Evolutionary conservation across 192 early-diverging fungal species (phyloP).

Genomic region (Umbelopsis vinacea): DNA sequence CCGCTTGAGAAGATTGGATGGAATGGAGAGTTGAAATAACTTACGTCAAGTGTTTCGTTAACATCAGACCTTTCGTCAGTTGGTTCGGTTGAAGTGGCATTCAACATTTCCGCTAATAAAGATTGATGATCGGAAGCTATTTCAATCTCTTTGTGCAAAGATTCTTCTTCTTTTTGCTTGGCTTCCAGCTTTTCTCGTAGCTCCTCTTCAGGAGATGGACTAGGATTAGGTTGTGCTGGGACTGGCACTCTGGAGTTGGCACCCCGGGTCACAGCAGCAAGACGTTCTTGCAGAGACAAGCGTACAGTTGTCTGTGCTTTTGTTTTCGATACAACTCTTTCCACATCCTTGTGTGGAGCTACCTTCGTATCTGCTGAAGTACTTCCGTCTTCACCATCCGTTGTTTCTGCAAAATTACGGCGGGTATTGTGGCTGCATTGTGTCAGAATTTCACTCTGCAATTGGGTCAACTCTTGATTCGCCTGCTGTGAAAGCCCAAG

Average conservation of each 20-base stretch:
- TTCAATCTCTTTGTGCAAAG: background rate
- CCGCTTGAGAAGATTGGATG: background rate
- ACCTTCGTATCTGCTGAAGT: background rate
- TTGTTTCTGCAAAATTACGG: slow-evolving; percentile 1
- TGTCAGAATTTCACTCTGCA: slow-evolving; percentile 7
- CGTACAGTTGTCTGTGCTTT: slow-evolving; percentile 32
- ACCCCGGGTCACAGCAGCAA: slow-evolving; percentile 37
- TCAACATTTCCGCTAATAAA: slow-evolving; percentile 27
- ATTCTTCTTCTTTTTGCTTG: background rate
- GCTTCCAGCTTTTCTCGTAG: background rate
- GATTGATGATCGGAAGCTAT: slow-evolving; percentile 10
- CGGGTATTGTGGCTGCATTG: slow-evolving; percentile 14
- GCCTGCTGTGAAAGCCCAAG: background rate
- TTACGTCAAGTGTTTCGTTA: background rate
- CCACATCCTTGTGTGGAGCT: background rate
- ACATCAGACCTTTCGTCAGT: background rate
- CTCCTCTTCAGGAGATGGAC: background rate
- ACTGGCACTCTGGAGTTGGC: background rate
- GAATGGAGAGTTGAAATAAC: background rate
- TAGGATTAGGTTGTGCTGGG: background rate
- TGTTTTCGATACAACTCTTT: slow-evolving; percentile 6
- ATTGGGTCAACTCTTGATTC: slow-evolving; percentile 21
- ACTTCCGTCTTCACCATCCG: background rate
- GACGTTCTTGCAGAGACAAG: slow-evolving; percentile 42
- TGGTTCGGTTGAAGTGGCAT: background rate